Evolutionary conservation across 1,284 basidiomycete species (phyloP).

Genomic region (Schizophyllum commune): DNA sequence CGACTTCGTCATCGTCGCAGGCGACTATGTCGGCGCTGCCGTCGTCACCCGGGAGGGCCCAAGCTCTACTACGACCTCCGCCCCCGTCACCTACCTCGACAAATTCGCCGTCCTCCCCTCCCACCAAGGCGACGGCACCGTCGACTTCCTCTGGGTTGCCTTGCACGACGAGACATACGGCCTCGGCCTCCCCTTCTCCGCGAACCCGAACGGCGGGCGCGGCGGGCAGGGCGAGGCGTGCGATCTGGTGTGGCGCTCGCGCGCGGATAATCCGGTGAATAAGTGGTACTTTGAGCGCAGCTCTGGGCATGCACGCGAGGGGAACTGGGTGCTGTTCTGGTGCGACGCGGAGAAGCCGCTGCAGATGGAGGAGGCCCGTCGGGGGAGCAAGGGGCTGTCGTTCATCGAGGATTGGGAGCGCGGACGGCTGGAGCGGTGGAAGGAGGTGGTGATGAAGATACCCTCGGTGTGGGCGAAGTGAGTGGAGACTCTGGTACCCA

Average conservation of each 20-base stretch:
- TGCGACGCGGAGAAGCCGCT: conserved; percentile 90
- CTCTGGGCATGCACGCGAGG: conserved; percentile 66
- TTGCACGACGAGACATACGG: conserved; percentile 98
- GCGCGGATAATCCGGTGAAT: conserved; percentile 93
- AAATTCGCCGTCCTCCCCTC: conserved; percentile 96
- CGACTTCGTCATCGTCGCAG: conserved; percentile 93
- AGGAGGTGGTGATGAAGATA: conserved; percentile 64
- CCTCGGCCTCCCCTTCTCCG: conserved; percentile 86
- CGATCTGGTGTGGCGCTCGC: conserved; percentile 93
- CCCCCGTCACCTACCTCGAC: conserved; percentile 87
- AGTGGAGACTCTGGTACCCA: too few species aligned
- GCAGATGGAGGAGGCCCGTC: conserved; percentile 56
- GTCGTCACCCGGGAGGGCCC: conserved; percentile 80
- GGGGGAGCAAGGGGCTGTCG: conserved; percentile 53
- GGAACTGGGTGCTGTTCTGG: conserved; percentile 94
- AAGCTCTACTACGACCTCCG: conserved; percentile 16
- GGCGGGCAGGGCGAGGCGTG: conserved; percentile 84
- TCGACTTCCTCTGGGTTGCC: conserved; percentile 99
- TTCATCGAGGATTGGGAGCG: conserved; percentile 80
- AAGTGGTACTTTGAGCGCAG: conserved; percentile 99
- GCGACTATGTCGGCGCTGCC: conserved; percentile 94
- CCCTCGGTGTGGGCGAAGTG: conserved; percentile 66
- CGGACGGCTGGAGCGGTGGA: conserved; percentile 74
- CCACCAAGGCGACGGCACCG: conserved; percentile 96
- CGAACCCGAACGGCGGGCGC: conserved; percentile 92